A percentile compares a stretch with the other conserved stretches of the same genome.
These are phyloP conservation scores for Smittium mucronatum DNA, from an alignment of 371 early-diverging fungal species.

Conservation along the genomic window DNA sequence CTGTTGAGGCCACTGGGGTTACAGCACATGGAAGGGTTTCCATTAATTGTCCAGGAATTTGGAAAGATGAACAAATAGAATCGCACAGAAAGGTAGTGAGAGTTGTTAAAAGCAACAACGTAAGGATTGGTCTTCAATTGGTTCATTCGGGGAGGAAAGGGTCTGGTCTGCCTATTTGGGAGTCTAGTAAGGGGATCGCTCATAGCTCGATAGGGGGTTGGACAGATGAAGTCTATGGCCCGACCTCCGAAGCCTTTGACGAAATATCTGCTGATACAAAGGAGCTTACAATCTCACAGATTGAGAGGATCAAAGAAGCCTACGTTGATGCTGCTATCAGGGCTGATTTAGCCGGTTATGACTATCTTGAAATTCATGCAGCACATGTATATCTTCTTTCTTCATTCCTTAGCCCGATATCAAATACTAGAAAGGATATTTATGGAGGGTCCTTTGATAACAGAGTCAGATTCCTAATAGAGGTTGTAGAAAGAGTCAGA, in stretches of 20 bases:
- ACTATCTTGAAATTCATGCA: constrained; percentile 73
- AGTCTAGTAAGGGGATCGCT: constrained; percentile 21
- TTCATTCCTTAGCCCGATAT: constrained; percentile 63
- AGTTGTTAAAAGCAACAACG: constrained; percentile 47
- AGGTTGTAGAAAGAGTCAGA: constrained; percentile 47
- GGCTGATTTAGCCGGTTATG: constrained; percentile 65
- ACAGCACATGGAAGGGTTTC: constrained; percentile 59
- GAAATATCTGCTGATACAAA: constrained; percentile 36
- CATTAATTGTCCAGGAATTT: constrained; percentile 63
- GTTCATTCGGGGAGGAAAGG: constrained; percentile 76
- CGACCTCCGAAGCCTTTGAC: constrained; percentile 45
- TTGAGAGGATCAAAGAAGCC: constrained; percentile 38
- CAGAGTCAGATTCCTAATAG: constrained; percentile 51
- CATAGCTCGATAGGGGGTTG: constrained; percentile 50
- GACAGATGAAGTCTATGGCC: constrained; percentile 59
- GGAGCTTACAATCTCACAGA: constrained; percentile 48
- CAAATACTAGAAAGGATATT: constrained; percentile 69
- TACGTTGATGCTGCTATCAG: constrained; percentile 60
- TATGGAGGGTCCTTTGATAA: constrained; percentile 72
- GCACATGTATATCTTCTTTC: constrained; percentile 67
- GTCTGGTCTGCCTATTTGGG: constrained; percentile 40
- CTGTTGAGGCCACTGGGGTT: constrained; percentile 73
- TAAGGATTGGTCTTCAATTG: constrained; percentile 55
- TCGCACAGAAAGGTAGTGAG: constrained; percentile 44
- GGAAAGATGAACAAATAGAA: constrained; percentile 58